A percentile compares a stretch with the other conserved stretches of the same genome.
These are phyloP conservation scores for Eutrema japonicum DNA, from an alignment of 345 rosid genomes.

Conservation along the genomic window DNA sequence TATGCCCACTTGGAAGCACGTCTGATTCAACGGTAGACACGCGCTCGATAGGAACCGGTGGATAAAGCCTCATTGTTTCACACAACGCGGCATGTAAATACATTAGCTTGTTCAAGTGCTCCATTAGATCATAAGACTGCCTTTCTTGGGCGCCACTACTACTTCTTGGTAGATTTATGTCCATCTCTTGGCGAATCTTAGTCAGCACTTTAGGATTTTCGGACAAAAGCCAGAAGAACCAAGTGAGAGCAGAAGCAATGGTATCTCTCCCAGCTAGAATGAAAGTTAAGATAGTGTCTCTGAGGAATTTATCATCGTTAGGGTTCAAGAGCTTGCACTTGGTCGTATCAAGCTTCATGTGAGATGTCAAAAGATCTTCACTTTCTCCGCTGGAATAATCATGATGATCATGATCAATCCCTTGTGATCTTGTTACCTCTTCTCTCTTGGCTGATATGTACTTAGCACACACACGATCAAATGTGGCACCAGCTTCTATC, in stretches of 20 bases:
- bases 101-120: conserved; percentile 28
- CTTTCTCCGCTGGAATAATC: conserved; percentile 21
- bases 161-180: background rate
- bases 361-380: conserved; percentile 15
- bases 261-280: conserved; percentile 49
- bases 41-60: conserved; percentile 32
- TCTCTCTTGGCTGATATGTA: conserved; percentile 16
- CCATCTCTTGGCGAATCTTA: conserved; percentile 36
- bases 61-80: conserved; percentile 45
- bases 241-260: conserved; percentile 30
- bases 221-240: conserved; percentile 54
- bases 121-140: background rate
- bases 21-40: conserved; percentile 24
- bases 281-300: conserved; percentile 49
- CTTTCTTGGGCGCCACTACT: background rate
- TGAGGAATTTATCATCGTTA: conserved; percentile 44
- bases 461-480: conserved; percentile 1
- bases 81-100: conserved; percentile 43
- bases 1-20: conserved; percentile 45
- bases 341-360: conserved; percentile 8
- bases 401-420: background rate
- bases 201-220: conserved; percentile 39
- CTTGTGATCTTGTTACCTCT: conserved; percentile 26
- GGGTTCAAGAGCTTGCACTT: conserved; percentile 12
- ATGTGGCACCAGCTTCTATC: conserved; percentile 38